These are phyloP conservation scores for Fusarium chlamydosporum DNA, from an alignment of 2,329 filamentous ascomycete genomes.

Conservation along the genomic window DNA sequence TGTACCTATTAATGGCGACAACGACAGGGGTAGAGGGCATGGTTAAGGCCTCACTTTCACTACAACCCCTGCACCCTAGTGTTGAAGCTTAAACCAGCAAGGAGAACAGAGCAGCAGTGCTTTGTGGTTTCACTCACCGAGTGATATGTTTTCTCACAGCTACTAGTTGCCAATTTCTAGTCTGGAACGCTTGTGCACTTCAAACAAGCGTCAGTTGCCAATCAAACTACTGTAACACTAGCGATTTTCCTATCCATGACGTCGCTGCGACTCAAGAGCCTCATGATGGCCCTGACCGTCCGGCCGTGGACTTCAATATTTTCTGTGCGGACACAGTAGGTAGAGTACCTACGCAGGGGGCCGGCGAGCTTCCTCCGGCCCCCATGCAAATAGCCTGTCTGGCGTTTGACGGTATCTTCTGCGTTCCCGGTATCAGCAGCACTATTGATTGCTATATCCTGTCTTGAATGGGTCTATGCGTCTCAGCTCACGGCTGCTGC, in stretches of 20 bases:
- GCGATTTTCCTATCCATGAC: not conserved
- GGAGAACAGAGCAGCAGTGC: slow-evolving; percentile 6
- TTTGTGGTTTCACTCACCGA: slow-evolving; percentile 16
- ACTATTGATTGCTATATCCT: not conserved
- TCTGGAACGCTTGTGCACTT: not conserved
- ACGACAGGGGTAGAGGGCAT: slow-evolving; percentile 13
- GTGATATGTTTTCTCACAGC: slow-evolving; percentile 8
- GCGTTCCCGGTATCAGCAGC: not conserved
- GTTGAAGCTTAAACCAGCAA: slow-evolving; percentile 46
- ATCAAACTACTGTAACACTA: slow-evolving; percentile 7
- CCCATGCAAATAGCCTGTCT: not conserved
- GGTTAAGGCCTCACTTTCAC: slow-evolving; percentile 17
- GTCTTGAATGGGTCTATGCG: slow-evolving; percentile 18
- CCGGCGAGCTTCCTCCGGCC: not conserved
- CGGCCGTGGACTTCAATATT: not conserved
- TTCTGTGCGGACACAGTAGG: too few relatives aligned
- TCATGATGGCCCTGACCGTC: not conserved
- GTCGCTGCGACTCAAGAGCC: slow-evolving; percentile 6
- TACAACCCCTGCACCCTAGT: slow-evolving; percentile 32
- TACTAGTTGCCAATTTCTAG: too few relatives aligned
- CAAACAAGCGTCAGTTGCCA: not conserved
- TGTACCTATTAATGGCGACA: slow-evolving; percentile 47
- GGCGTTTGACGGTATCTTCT: not conserved
- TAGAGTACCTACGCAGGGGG: not conserved
- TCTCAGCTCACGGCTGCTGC: slow-evolving; percentile 12